These are phyloP conservation scores for Porogramme epimiltina DNA, from an alignment of 1,284 basidiomycete species.

Conservation along the genomic window DNA sequence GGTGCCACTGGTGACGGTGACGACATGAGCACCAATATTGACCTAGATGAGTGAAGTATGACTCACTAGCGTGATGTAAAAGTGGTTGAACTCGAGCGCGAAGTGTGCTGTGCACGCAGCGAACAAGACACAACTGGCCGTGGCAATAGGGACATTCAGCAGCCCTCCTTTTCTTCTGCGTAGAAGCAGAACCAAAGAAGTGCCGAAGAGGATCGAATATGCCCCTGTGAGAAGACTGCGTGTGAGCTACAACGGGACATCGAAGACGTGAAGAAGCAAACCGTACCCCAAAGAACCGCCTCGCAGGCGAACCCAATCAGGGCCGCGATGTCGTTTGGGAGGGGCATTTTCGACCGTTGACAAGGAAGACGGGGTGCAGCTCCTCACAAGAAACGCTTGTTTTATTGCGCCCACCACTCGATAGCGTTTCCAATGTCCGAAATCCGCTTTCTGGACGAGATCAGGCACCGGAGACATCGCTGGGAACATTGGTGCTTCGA, in stretches of 20 bases:
- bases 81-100: constrained; percentile 40
- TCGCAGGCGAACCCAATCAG: constrained; percentile 37
- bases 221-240: constrained; percentile 5
- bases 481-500: too few relatives aligned
- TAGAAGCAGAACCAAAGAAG: constrained; percentile 22
- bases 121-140: constrained; percentile 35
- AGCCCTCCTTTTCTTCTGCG: constrained; percentile 8
- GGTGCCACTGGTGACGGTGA: background rate
- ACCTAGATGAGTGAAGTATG: background rate
- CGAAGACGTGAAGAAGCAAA: background rate
- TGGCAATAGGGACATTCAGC: constrained; percentile 26
- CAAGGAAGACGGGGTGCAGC: too few relatives aligned
- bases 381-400: too few relatives aligned
- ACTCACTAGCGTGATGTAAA: constrained; percentile 34
- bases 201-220: constrained; percentile 5
- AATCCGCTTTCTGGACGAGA: too few relatives aligned
- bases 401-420: too few relatives aligned
- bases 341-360: too few relatives aligned
- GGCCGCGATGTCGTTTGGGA: constrained; percentile 26
- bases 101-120: constrained; percentile 38
- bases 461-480: too few relatives aligned
- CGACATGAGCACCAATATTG: background rate
- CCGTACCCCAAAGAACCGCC: constrained; percentile 33
- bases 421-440: too few relatives aligned
- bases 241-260: background rate